These are phyloP conservation scores for Copromyces sp. DNA, from an alignment of 495 filamentous ascomycete genomes.

Conservation along the genomic window DNA sequence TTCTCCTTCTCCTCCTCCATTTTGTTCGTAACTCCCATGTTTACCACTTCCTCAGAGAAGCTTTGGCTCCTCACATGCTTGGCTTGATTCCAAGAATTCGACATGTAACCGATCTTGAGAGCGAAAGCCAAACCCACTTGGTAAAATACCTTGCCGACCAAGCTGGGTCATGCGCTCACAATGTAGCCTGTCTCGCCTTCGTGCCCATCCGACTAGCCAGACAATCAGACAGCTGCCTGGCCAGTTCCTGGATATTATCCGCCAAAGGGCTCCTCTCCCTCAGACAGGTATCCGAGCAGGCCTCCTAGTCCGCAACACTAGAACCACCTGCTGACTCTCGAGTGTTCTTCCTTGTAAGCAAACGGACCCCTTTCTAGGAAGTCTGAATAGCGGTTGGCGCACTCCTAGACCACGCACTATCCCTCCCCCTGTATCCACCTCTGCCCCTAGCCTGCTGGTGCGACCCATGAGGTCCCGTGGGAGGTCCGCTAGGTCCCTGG, in stretches of 20 bases:
- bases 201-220: not conserved
- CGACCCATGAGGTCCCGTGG: conserved; percentile 4
- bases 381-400: conserved; percentile 16
- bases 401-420: conserved; percentile 22
- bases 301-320: not conserved
- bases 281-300: not conserved
- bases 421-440: conserved; percentile 20
- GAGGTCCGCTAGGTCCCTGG: conserved; percentile 7
- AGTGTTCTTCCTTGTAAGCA: not conserved
- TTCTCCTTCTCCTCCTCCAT: not conserved
- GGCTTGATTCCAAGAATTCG: not conserved
- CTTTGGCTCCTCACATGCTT: not conserved
- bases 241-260: not conserved
- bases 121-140: not conserved
- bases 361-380: conserved; percentile 2
- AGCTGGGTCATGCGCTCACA: not conserved
- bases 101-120: not conserved
- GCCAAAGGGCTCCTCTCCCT: not conserved
- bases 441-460: conserved; percentile 8
- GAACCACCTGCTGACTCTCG: not conserved
- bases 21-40: not conserved
- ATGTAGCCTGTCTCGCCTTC: not conserved
- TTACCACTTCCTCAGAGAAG: not conserved
- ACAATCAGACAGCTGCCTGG: not conserved
- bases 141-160: not conserved